Evolutionary conservation across 2,329 filamentous ascomycete genomes (phyloP).

Genomic region (Sporothrix mexicana): DNA sequence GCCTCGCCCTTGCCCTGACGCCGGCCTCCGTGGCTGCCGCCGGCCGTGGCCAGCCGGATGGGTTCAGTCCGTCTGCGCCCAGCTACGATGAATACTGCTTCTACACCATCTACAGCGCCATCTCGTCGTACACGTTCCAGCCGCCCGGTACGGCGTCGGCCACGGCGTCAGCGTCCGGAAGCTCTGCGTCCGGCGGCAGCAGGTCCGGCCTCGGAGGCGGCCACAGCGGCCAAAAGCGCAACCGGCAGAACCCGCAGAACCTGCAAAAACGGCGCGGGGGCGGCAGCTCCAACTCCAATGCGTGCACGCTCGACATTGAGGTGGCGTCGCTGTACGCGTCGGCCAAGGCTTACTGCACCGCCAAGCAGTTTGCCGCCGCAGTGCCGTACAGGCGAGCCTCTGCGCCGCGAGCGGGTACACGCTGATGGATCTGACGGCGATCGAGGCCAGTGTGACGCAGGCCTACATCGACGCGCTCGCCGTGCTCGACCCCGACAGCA

Average conservation of each 20-base stretch:
- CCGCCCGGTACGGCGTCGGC: neutral
- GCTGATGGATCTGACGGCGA: constrained; percentile 2
- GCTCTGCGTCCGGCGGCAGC: neutral
- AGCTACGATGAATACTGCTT: neutral
- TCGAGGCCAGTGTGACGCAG: neutral
- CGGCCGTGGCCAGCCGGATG: neutral
- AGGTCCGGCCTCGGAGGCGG: neutral
- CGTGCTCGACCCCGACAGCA: neutral
- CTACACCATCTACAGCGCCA: neutral
- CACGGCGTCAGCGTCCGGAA: neutral
- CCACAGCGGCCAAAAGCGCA: neutral
- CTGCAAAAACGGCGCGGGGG: neutral
- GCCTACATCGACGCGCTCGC: neutral
- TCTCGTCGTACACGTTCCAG: neutral
- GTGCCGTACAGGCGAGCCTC: neutral
- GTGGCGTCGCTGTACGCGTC: neutral
- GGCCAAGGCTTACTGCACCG: neutral
- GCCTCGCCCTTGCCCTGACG: neutral
- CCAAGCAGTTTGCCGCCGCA: neutral
- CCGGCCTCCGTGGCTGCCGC: neutral
- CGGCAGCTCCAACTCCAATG: neutral
- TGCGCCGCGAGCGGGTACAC: neutral
- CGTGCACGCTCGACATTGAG: neutral
- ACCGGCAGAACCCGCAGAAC: too few species aligned
- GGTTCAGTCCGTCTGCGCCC: neutral